Conservation (phyloP, 2,329 filamentous ascomycete genomes). For the Aspergillus jensenii region DNA sequence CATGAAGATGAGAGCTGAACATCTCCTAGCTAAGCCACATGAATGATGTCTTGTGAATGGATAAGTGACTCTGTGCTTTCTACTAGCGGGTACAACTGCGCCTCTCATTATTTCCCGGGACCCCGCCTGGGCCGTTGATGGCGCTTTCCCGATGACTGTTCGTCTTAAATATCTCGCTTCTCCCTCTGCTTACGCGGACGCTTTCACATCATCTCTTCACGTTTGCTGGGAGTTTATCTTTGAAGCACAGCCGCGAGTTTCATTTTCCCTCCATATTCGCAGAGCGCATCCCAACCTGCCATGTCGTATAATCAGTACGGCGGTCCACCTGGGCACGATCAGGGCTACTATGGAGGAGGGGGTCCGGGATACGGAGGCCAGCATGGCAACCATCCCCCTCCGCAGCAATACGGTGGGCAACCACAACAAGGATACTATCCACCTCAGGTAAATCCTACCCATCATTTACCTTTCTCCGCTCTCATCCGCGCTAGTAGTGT, state of each 20-base stretch:
- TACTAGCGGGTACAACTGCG: slow-evolving; percentile 6
- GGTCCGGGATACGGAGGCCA: slow-evolving; percentile 1
- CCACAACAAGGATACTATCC: slow-evolving; percentile 12
- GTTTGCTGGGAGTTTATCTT: background rate
- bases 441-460: background rate
- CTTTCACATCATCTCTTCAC: background rate
- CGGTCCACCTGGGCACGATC: slow-evolving; percentile 5
- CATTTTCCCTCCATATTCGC: background rate
- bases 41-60: background rate
- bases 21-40: slow-evolving; percentile 2
- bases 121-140: slow-evolving; percentile 5
- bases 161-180: background rate
- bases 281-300: background rate
- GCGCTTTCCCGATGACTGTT: slow-evolving; percentile 6
- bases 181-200: background rate
- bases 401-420: slow-evolving; percentile 6
- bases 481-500: background rate
- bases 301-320: slow-evolving; percentile 14
- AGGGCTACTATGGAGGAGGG: slow-evolving; percentile 8
- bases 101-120: slow-evolving; percentile 6
- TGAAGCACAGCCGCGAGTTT: background rate
- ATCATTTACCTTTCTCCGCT: background rate
- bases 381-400: slow-evolving; percentile 8
- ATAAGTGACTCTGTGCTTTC: slow-evolving; percentile 1
- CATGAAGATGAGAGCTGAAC: slow-evolving; percentile 1